Base-by-base conservation (phyloP, 345 rosid species). In the Eucalyptus curtisii region DNA sequence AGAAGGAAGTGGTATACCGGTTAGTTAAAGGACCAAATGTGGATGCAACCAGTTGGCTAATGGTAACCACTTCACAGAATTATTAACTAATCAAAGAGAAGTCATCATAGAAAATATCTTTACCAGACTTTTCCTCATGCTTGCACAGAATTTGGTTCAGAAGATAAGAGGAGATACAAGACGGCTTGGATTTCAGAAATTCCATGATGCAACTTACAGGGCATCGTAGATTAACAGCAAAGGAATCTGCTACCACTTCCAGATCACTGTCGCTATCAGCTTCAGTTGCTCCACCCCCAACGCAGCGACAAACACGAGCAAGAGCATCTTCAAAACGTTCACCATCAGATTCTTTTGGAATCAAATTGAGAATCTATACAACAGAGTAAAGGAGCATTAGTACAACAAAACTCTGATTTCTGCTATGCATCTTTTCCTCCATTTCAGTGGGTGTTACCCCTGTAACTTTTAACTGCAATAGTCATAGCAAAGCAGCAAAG, bases 241-340 rank as follows among this genome's bases (percentile, higher is more conserved):
- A 90, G 89, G 93, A 93, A 87, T 98, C 99, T 53, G 99, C 99
- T 91, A 98, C 99, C 90, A 98, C 99, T 95, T 98, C 99, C 89
- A 97, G 89, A 88, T 98, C 99, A 92, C 99, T 98, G 90, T 97
- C 99, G 89, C 99, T 96, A 82, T 95, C 99, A 31, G 95, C 98
- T 93, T 97, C 99, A 20, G 95, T 91, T 87, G 94, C 94, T 90
- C 98, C 98, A 92, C 99, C 99, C 88, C 99, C 98, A 91, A 96
- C 91, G 87, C 99, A 97, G 86, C 99, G 97, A 49, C 97, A 92
- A 84, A 98, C 97, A 53, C 99, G 99, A 89, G 95, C 94, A 86
- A 97, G 95, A 89, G 99, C 98, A 59, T 97, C 97, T 87, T 95
- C 99, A 90, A 98, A 93, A 42, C 15, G 85, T 93, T 96, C 99